These are phyloP conservation scores for Castanea sativa DNA, from an alignment of 306 rosid genomes.

Conservation along the genomic window DNA sequence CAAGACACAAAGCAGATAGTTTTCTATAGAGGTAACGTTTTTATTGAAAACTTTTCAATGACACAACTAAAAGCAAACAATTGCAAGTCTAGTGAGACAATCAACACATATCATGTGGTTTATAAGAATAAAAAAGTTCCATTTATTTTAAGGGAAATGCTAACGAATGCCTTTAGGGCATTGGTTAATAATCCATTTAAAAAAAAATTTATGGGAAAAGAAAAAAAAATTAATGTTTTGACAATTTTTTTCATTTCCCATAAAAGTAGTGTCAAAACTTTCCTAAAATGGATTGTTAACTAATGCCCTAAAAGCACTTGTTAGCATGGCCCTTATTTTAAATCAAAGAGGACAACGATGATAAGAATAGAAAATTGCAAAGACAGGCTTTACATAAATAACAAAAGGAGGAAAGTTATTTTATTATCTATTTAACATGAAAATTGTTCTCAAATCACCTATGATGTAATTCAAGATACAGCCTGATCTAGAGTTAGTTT, in stretches of 20 bases:
- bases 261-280: too few species aligned
- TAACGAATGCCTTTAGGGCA: too few species aligned
- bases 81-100: background rate
- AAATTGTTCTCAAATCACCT: background rate
- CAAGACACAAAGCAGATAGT: background rate
- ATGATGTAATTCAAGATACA: too few species aligned
- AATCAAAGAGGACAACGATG: background rate
- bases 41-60: background rate
- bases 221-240: too few species aligned
- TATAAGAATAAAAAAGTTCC: background rate
- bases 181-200: too few species aligned
- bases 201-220: too few species aligned
- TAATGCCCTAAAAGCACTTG: too few species aligned
- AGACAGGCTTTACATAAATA: background rate
- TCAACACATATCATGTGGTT: background rate
- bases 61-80: background rate
- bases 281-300: too few species aligned
- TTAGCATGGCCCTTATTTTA: background rate
- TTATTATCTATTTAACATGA: background rate
- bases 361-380: background rate
- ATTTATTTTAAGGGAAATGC: background rate
- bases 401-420: background rate
- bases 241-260: too few species aligned
- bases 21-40: background rate
- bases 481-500: too few species aligned